phyloP scores from a whole-genome alignment of 345 rosid species.

The Bruguiera sexangula region DNA sequence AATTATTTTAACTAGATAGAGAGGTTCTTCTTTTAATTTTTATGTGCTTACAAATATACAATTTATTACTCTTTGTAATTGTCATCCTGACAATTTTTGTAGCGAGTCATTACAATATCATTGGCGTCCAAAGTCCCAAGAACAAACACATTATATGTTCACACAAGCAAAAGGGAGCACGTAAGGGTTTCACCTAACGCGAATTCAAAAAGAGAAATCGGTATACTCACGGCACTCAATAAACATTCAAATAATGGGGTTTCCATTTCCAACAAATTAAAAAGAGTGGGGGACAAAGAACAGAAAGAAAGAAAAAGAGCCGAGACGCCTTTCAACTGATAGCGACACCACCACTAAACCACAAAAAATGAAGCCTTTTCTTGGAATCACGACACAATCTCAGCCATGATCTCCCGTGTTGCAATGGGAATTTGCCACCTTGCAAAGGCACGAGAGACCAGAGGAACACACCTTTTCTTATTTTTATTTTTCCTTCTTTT shows the following conservation, averaged over 20 bases:
- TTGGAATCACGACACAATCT: constrained; percentile 25
- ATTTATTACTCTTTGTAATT: too few relatives aligned
- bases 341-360: constrained; percentile 21
- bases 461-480: constrained; percentile 26
- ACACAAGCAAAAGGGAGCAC: background rate
- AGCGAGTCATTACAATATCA: too few relatives aligned
- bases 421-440: constrained; percentile 37
- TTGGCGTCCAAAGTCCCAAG: too few relatives aligned
- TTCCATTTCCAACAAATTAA: background rate
- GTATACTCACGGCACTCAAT: background rate
- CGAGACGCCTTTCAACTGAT: constrained; percentile 9
- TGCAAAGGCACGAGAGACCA: constrained; percentile 14
- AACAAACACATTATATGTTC: background rate
- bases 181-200: background rate
- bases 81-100: too few relatives aligned
- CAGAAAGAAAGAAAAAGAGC: background rate
- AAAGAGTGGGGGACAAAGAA: background rate
- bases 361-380: background rate
- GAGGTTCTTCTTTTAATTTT: too few relatives aligned
- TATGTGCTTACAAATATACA: too few relatives aligned
- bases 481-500: background rate
- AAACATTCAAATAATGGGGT: background rate
- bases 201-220: background rate
- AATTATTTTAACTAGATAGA: too few relatives aligned
- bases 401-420: constrained; percentile 26